Percentiles rank a stretch among this genome's conserved stretches.
Evolutionary conservation across 2,329 filamentous ascomycete species (phyloP).

Genomic region (Pseudogymnoascus sp.): DNA sequence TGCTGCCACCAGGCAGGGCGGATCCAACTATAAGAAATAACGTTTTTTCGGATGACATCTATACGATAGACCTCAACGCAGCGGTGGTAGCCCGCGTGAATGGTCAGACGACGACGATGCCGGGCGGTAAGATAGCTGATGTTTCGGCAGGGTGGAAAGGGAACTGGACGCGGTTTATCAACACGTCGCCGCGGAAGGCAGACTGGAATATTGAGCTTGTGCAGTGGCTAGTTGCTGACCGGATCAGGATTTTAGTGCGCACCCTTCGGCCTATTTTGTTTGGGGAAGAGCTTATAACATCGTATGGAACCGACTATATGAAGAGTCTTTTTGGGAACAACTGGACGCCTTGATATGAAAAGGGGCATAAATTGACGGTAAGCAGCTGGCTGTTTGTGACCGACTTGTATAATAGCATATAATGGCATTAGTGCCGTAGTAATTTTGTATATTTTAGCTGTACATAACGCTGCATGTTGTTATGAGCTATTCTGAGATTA

Average conservation of each 20-base stretch:
- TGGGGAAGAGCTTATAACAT: not conserved
- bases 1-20: not conserved
- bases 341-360: not conserved
- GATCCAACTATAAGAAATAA: not conserved
- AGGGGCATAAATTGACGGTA: not conserved
- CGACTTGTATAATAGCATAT: not conserved
- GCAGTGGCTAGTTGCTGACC: not conserved
- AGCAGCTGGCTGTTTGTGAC: not conserved
- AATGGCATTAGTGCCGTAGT: not conserved
- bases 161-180: constrained; percentile 1
- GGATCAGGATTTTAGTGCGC: not conserved
- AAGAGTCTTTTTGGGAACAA: not conserved
- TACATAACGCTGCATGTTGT: not conserved
- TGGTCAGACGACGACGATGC: not conserved
- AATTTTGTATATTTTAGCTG: not conserved
- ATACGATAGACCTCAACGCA: not conserved
- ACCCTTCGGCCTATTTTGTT: not conserved
- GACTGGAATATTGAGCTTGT: not conserved
- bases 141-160: not conserved
- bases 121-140: not conserved
- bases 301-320: not conserved
- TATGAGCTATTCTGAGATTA: not conserved
- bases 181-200: not conserved
- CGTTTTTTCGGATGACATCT: not conserved
- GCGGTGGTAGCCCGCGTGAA: not conserved